These are phyloP conservation scores for Seiridium cupressi DNA, from an alignment of 2,329 filamentous ascomycete genomes.

Conservation along the genomic window DNA sequence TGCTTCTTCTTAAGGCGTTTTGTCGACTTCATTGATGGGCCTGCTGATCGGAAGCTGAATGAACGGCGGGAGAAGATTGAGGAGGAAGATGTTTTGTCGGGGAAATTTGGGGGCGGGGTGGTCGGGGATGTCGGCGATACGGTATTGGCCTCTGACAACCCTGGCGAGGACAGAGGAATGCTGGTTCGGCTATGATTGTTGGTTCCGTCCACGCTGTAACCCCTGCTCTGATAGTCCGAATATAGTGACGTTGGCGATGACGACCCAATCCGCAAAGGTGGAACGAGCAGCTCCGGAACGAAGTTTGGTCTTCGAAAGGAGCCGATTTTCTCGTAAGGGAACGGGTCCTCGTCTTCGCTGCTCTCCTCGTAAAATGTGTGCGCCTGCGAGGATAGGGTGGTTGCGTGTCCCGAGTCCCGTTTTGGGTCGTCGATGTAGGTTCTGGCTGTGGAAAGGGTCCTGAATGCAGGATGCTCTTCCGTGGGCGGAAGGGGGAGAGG, in stretches of 20 bases:
- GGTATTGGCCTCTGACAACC: conserved; percentile 25
- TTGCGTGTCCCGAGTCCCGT: conserved; percentile 54
- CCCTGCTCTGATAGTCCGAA: conserved; percentile 19
- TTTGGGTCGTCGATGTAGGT: conserved; percentile 42
- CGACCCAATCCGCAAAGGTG: conserved; percentile 21
- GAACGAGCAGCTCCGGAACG: conserved; percentile 12
- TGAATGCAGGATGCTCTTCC: conserved; percentile 54
- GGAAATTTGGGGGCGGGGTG: conserved; percentile 25
- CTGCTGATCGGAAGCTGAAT: conserved; percentile 23
- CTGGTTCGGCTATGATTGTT: conserved; percentile 22
- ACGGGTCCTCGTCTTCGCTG: conserved; percentile 32
- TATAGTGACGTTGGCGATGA: conserved; percentile 26
- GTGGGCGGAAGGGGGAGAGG: conserved; percentile 40
- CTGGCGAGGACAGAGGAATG: conserved; percentile 23
- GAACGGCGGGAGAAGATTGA: conserved; percentile 21
- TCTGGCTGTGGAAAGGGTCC: conserved; percentile 30
- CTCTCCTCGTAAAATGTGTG: conserved; percentile 37
- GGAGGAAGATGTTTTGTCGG: conserved; percentile 14
- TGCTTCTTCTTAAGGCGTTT: conserved; percentile 8
- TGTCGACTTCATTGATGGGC: conserved; percentile 12
- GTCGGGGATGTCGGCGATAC: conserved; percentile 24
- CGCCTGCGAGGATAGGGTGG: conserved; percentile 32
- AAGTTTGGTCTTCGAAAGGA: conserved; percentile 14
- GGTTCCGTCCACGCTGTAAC: conserved; percentile 1
- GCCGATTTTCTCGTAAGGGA: conserved; percentile 24